Base-by-base conservation (phyloP, 1,284 basidiomycete species). In the Malassezia equina region DNA sequence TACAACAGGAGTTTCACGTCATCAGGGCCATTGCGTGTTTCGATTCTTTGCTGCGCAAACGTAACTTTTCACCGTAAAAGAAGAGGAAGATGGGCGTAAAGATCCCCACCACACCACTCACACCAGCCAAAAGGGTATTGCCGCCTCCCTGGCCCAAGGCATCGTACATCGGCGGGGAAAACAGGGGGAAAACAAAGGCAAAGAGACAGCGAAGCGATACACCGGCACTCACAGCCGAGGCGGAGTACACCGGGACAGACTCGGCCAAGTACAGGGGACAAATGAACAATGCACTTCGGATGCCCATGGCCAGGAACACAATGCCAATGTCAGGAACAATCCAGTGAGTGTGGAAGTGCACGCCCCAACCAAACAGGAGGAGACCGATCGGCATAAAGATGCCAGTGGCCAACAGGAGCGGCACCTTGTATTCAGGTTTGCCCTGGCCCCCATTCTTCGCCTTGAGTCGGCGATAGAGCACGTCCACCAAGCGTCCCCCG, bases 281-380 rank as follows among this genome's bases (percentile, higher is more conserved):
- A 12, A 56, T 33, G 23, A 56, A 51, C 13, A 52, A 11, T 11
- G 51, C 27, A 15, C 25, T 33, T 7, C 46, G 51, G 9, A 61
- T 52, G n/a, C 60, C 58, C 28, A 55, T 43, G 0, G 56, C 60
- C 42, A 66, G 45, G 27, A 66, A 19, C 21, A 51, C 50, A 12
- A 51, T 52, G 21, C 64, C 64, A 25, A 71, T 64, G 55, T 73
- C 86, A 84, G 82, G 80, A 0, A 75, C 81, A 54, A 86, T 82
- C 85, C 85, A 87, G 58, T 81, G 81, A 0, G 80, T 65, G 23
- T 75, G 69, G 1, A 78, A 70, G 47, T 83, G 65, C 4, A 81
- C 81, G 0, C 80, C 78, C 85, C 85, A 87, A 12, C 85, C 85
- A 1, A 80, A 75, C 11, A 86, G 73, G 19, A 86, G 69, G 7